Conservation (phyloP, 2,329 filamentous ascomycete genomes). For the Mycosphaerella sp. region DNA sequence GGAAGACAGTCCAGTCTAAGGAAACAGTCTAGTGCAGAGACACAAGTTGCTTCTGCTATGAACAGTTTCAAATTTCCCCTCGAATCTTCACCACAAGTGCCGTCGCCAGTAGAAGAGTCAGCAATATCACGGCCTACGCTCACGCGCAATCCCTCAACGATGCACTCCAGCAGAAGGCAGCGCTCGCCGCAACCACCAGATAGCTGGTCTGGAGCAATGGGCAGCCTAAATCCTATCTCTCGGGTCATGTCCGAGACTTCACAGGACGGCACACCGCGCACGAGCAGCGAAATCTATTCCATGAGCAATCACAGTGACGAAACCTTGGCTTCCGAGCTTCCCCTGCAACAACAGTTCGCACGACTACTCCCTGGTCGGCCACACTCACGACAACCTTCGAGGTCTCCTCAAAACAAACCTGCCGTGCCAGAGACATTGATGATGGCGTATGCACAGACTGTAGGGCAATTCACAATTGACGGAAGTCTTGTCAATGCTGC, state of each 20-base stretch:
- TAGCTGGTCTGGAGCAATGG: constrained; percentile 36
- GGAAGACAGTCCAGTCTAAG: constrained; percentile 20
- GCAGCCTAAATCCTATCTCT: constrained; percentile 54
- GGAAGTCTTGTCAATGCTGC: constrained; percentile 83
- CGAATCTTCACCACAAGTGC: constrained; percentile 22
- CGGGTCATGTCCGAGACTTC: constrained; percentile 73
- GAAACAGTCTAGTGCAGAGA: constrained; percentile 13
- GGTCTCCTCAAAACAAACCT: constrained; percentile 33
- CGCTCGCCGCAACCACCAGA: constrained; percentile 34
- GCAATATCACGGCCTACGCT: constrained; percentile 24
- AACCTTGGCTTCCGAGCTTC: constrained; percentile 73
- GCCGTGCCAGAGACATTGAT: constrained; percentile 71
- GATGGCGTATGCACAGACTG: constrained; percentile 96
- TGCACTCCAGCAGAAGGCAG: constrained; percentile 34
- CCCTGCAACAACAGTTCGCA: constrained; percentile 51
- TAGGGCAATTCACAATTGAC: constrained; percentile 86
- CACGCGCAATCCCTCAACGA: constrained; percentile 27
- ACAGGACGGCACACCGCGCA: constrained; percentile 71
- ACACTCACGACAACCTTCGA: constrained; percentile 41
- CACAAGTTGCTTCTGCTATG: constrained; percentile 12
- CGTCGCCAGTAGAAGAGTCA: constrained; percentile 15
- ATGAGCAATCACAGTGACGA: constrained; percentile 93
- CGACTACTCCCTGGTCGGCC: constrained; percentile 48
- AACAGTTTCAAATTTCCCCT: constrained; percentile 31
- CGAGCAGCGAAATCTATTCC: constrained; percentile 91